Evolutionary conservation across 1,284 basidiomycete species (phyloP), one percentile per base, ranked within the genome.

Genomic region (Cryptococcus maquisensis): DNA sequence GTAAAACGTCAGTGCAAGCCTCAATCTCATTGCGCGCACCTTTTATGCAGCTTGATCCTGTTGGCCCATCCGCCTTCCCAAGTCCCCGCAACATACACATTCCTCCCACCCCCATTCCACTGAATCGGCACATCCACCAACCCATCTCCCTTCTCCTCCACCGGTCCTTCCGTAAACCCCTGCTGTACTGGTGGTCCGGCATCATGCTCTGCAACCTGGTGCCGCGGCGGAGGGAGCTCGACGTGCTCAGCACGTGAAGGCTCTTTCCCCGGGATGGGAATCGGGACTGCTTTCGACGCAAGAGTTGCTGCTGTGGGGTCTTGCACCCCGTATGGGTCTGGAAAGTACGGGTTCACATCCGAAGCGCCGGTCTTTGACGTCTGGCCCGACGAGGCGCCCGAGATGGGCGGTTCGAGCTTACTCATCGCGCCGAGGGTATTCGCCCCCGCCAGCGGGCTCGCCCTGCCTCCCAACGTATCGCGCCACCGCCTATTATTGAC

Each of bases 81-180:
- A 51, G 81, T 82, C n/a, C 82, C 81, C 0, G 81, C 81, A 5
- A 83, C 81, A 58, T 76, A 81, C 4, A 83, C 81, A 40, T 71
- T 68, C 57, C 75, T 76, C 13, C 77, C 77, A 7, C 76, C 74
- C 45, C 74, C 74, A 18, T 66, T 72, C 77, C 77, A 78, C 40
- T 68, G 66, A n/a, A 74, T 61, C 3, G 71, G 68, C 7, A 74
- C 72, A 54, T 66, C 64, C 10, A 74, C 72, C 46, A 70, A 46
- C 1, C 69, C 71, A 55, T 72, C 69, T 26, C 64, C 51, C 5
- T 38, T 40, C 15, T 44, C 71, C 26, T 65, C 52, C 5, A 37
- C 44, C 16, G 55, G 52, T 42, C 36, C 47, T 35, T 54, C 53
- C 5, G 26, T 7, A 7, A 42, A n/a, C 24, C 23, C 37, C 15